Evolutionary conservation across 1,284 basidiomycete genomes (phyloP).

Genomic region (Sporisorium graminicola): DNA sequence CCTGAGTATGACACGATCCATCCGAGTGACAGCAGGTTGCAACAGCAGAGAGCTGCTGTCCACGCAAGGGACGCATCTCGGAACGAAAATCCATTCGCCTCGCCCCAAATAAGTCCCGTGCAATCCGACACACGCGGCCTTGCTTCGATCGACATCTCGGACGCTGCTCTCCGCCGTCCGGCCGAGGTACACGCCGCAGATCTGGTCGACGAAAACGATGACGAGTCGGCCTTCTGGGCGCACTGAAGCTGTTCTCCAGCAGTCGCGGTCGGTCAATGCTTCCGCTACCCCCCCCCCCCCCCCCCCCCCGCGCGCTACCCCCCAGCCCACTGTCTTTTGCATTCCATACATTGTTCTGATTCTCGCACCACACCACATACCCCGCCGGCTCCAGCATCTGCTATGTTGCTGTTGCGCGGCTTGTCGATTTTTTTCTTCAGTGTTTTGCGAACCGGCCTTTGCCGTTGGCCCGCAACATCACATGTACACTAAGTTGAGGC

Average conservation of each 20-base stretch:
- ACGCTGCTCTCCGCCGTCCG: slow-evolving; percentile 18
- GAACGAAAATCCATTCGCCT: slow-evolving; percentile 7
- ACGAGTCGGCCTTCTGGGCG: slow-evolving; percentile 50
- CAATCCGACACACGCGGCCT: slow-evolving; percentile 20
- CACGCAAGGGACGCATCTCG: not conserved
- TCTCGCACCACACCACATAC: not conserved
- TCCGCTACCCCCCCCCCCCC: no score
- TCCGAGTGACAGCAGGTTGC: slow-evolving; percentile 11
- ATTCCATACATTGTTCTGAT: not conserved
- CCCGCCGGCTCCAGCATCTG: not conserved
- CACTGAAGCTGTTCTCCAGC: slow-evolving; percentile 6
- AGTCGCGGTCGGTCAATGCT: not conserved
- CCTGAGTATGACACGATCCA: slow-evolving; percentile 59
- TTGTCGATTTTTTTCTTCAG: not conserved
- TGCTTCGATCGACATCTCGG: slow-evolving; percentile 36
- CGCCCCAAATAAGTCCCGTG: not conserved
- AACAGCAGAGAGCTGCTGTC: slow-evolving; percentile 17
- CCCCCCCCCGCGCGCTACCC: no score
- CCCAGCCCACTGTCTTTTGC: not conserved
- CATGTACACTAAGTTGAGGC: not conserved
- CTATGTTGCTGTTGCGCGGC: not conserved
- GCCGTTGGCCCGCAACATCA: not conserved
- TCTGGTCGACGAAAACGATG: slow-evolving; percentile 43
- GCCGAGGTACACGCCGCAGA: slow-evolving; percentile 42
- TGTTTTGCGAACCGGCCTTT: not conserved